Percentiles rank a stretch among this genome's conserved stretches.
phyloP scores from a whole-genome alignment of 2,329 filamentous ascomycete species.

The Ceratocystis variospora region DNA sequence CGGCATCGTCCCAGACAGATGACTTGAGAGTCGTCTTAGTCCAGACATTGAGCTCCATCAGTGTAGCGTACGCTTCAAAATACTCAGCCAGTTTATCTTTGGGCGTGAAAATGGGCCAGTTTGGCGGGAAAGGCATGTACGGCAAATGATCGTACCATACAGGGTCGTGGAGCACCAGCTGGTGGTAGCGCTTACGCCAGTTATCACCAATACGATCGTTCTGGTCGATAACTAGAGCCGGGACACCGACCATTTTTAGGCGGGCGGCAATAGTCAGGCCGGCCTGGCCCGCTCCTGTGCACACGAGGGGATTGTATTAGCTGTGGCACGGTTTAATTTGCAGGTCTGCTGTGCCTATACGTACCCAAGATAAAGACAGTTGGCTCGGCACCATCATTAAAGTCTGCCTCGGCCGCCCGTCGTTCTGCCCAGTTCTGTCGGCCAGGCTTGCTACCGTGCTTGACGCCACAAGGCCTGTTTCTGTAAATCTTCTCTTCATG shows the following conservation, averaged over 20 bases:
- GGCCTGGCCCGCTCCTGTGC: slow-evolving; percentile 43
- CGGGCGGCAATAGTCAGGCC: slow-evolving; percentile 45
- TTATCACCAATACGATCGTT: slow-evolving; percentile 48
- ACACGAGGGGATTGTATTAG: neutral
- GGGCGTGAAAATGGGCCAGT: slow-evolving; percentile 57
- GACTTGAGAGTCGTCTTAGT: slow-evolving; percentile 36
- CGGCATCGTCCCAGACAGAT: slow-evolving; percentile 37
- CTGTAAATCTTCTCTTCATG: slow-evolving; percentile 36
- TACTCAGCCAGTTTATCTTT: slow-evolving; percentile 60
- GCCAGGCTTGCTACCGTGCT: slow-evolving; percentile 38
- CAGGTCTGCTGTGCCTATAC: slow-evolving; percentile 20
- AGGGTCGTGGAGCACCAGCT: slow-evolving; percentile 54
- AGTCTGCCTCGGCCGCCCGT: slow-evolving; percentile 35
- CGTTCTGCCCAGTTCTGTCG: slow-evolving; percentile 48
- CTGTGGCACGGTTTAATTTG: neutral
- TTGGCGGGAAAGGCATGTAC: slow-evolving; percentile 48
- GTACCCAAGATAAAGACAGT: slow-evolving; percentile 47
- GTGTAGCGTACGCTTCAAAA: slow-evolving; percentile 49
- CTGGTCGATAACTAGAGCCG: slow-evolving; percentile 44
- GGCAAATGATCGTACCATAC: slow-evolving; percentile 50
- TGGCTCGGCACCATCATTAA: slow-evolving; percentile 36
- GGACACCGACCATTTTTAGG: slow-evolving; percentile 44
- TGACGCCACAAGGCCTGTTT: slow-evolving; percentile 40
- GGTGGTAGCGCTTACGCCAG: slow-evolving; percentile 49
- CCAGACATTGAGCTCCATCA: slow-evolving; percentile 59